Evolutionary conservation across 2,329 filamentous ascomycete species (phyloP), one percentile per base, ranked within the genome.

Genomic region (Penicillium sp.): DNA sequence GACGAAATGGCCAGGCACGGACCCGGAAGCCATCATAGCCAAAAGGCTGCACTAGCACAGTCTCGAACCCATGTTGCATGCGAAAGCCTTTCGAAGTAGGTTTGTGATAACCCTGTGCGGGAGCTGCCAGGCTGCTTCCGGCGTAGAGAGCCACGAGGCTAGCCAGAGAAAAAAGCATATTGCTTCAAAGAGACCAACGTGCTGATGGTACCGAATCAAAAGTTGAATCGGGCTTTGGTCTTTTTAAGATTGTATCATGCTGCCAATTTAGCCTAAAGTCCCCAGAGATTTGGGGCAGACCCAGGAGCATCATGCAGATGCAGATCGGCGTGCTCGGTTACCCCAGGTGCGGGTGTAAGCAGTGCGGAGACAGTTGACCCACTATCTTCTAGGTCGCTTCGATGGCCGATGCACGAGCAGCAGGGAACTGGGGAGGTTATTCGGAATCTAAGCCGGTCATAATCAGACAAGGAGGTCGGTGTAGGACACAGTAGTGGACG

Each of bases 1-100:
- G 67, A 9, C 65, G 57, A 51, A 66, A 71, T 0, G 68, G 66
- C 70, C 69, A 72, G 6, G 69, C 68, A 46, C 69, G 63, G 4
- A 72, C 66, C 6, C 69, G 64, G 42, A 72, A 71, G 1, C 69
- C 69, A 54, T 72, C 69, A 43, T 69, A 69, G 10, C 69, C 69
- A 56, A 65, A 72, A 9, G 69, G 69, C 44, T 72, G 69, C 4
- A 72, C 65, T 1, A 72, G 57, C 1, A 72, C 56, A 2, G 65
- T 68, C 52, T 72, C 69, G 37, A 70, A 69, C 7, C 70, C 70
- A 61, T 72, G 68, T 28, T 67, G 63, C 47, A 71, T 64, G 8
- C 60, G 61, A 32, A 71, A 56, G 1, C 62, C 62, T 6, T 58
- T 61, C 1, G 55, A 57, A 23, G 57, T 56, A 12, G 60, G 53